Percentiles rank a stretch among this genome's conserved stretches.
Evolutionary conservation across 2,329 filamentous ascomycete species (phyloP).

Genomic region (Phialophora tarda): DNA sequence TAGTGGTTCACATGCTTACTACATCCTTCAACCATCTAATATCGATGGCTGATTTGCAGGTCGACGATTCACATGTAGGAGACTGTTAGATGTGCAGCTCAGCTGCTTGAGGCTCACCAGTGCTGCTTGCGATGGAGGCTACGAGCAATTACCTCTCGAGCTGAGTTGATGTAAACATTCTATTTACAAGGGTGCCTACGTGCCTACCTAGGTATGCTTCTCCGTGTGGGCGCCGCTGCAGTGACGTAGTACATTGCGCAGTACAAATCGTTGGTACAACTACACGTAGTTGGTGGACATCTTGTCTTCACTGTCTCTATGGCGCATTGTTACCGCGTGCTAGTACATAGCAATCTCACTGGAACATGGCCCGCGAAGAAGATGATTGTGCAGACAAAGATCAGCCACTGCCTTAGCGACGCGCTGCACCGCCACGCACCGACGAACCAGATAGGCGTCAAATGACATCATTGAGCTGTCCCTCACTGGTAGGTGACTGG

Average conservation of each 20-base stretch:
- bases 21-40: not conserved
- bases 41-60: not conserved
- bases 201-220: too few relatives aligned
- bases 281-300: too few relatives aligned
- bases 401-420: not conserved
- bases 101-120: not conserved
- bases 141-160: not conserved
- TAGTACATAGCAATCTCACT: too few relatives aligned
- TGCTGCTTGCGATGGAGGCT: not conserved
- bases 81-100: not conserved
- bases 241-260: not conserved
- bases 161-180: not conserved
- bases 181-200: not conserved
- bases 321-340: too few relatives aligned
- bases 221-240: not conserved
- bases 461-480: not conserved
- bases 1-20: too few relatives aligned
- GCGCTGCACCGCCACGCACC: constrained; percentile 4
- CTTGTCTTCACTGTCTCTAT: too few relatives aligned
- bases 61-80: not conserved
- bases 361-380: too few relatives aligned
- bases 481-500: not conserved
- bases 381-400: not conserved
- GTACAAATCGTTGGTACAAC: too few relatives aligned
- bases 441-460: not conserved